Evolutionary conservation across 2,329 filamentous ascomycete species (phyloP).

Genomic region (Cladorrhinum sp.): DNA sequence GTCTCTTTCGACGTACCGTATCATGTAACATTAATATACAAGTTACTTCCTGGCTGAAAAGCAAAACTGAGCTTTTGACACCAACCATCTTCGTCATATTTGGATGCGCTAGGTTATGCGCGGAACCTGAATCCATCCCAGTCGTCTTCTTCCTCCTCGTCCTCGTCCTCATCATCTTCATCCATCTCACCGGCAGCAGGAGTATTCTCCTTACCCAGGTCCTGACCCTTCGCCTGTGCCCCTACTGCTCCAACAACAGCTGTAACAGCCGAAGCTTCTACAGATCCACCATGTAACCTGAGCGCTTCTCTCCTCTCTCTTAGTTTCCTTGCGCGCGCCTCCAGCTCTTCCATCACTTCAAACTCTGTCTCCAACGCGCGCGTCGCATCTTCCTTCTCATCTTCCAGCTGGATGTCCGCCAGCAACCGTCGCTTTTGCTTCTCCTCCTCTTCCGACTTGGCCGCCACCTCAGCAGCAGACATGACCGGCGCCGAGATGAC

Average conservation of each 20-base stretch:
- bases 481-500: constrained; percentile 69
- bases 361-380: constrained; percentile 73
- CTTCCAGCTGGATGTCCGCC: constrained; percentile 54
- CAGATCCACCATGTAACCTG: constrained; percentile 30
- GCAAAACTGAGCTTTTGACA: neutral
- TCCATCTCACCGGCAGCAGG: constrained; percentile 31
- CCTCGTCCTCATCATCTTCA: constrained; percentile 42
- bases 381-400: constrained; percentile 73
- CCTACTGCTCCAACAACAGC: constrained; percentile 8
- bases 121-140: constrained; percentile 59
- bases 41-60: no score
- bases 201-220: constrained; percentile 33
- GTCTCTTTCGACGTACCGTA: constrained; percentile 7
- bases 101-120: no score
- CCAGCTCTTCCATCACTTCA: constrained; percentile 77
- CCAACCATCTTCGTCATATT: neutral
- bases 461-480: constrained; percentile 59
- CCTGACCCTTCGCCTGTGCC: neutral
- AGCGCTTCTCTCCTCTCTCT: constrained; percentile 70
- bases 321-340: constrained; percentile 64
- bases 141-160: constrained; percentile 49
- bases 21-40: constrained; percentile 14
- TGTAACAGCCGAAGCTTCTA: constrained; percentile 18
- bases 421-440: constrained; percentile 51
- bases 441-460: constrained; percentile 49